Conservation (phyloP, 2,329 filamentous ascomycete species). For the Talaromyces sp. region DNA sequence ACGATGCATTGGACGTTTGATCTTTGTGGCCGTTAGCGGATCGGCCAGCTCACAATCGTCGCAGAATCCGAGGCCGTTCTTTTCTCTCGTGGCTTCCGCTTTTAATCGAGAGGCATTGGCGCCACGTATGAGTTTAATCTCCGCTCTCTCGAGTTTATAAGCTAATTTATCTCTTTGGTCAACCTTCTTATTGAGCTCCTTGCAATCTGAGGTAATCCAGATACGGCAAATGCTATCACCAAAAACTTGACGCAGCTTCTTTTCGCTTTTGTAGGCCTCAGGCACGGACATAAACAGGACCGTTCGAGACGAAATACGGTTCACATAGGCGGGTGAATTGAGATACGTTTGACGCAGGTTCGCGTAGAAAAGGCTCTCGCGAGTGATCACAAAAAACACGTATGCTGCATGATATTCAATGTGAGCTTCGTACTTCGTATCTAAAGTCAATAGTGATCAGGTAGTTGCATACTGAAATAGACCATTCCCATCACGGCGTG, state of each 20-base stretch:
- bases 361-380: slow-evolving; percentile 86
- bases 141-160: slow-evolving; percentile 77
- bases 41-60: slow-evolving; percentile 31
- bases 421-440: not conserved
- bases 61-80: slow-evolving; percentile 21
- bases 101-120: slow-evolving; percentile 70
- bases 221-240: slow-evolving; percentile 74
- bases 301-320: slow-evolving; percentile 81
- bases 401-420: slow-evolving; percentile 52
- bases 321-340: slow-evolving; percentile 76
- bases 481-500: slow-evolving; percentile 73
- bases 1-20: slow-evolving; percentile 69
- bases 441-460: not conserved
- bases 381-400: slow-evolving; percentile 78
- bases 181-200: slow-evolving; percentile 73
- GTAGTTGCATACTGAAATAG: slow-evolving; percentile 60
- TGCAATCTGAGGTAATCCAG: slow-evolving; percentile 77
- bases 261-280: slow-evolving; percentile 69
- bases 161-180: slow-evolving; percentile 74
- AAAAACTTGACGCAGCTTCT: slow-evolving; percentile 72
- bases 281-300: slow-evolving; percentile 87
- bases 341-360: slow-evolving; percentile 89
- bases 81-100: slow-evolving; percentile 30
- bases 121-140: slow-evolving; percentile 76
- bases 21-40: slow-evolving; percentile 28